A percentile compares a stretch with the other conserved stretches of the same genome.
Evolutionary conservation across 2,329 filamentous ascomycete genomes (phyloP).

Genomic region (Stromatinia cepivora): DNA sequence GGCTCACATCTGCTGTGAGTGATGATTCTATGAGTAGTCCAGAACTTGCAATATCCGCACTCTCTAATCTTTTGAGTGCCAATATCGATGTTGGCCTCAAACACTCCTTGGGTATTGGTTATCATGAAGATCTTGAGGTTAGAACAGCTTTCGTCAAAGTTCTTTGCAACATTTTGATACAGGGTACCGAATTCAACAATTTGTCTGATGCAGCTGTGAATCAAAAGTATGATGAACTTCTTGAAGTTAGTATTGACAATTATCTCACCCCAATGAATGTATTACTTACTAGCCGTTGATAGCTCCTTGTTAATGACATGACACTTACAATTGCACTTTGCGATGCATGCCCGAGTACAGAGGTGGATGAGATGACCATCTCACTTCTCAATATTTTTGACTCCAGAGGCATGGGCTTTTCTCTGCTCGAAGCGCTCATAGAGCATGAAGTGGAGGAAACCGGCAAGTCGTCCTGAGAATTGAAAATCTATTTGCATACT

Average conservation of each 20-base stretch:
- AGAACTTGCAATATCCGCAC: slow-evolving; percentile 65
- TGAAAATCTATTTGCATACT: slow-evolving; percentile 9
- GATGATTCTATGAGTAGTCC: slow-evolving; percentile 58
- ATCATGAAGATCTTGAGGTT: slow-evolving; percentile 69
- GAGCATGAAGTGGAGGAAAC: slow-evolving; percentile 69
- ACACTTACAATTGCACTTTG: slow-evolving; percentile 64
- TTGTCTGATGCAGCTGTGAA: slow-evolving; percentile 66
- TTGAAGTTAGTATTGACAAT: slow-evolving; percentile 49
- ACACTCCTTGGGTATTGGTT: slow-evolving; percentile 68
- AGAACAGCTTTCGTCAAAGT: slow-evolving; percentile 70
- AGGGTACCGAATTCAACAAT: slow-evolving; percentile 70
- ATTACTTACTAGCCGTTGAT: slow-evolving; percentile 25
- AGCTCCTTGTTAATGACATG: slow-evolving; percentile 63
- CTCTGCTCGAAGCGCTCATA: slow-evolving; percentile 64
- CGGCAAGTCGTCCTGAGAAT: slow-evolving; percentile 44
- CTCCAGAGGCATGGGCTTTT: slow-evolving; percentile 61
- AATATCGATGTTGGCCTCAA: slow-evolving; percentile 72
- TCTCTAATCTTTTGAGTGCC: slow-evolving; percentile 68
- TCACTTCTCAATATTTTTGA: slow-evolving; percentile 70
- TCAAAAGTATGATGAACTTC: slow-evolving; percentile 66
- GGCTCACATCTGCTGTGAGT: slow-evolving; percentile 44
- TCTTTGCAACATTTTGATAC: slow-evolving; percentile 68
- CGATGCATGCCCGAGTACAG: slow-evolving; percentile 64
- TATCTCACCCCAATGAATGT: slow-evolving; percentile 18
- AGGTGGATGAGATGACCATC: slow-evolving; percentile 68